These are phyloP conservation scores for Aspergillus clavatus DNA, from an alignment of 2,329 filamentous ascomycete genomes.

Conservation along the genomic window DNA sequence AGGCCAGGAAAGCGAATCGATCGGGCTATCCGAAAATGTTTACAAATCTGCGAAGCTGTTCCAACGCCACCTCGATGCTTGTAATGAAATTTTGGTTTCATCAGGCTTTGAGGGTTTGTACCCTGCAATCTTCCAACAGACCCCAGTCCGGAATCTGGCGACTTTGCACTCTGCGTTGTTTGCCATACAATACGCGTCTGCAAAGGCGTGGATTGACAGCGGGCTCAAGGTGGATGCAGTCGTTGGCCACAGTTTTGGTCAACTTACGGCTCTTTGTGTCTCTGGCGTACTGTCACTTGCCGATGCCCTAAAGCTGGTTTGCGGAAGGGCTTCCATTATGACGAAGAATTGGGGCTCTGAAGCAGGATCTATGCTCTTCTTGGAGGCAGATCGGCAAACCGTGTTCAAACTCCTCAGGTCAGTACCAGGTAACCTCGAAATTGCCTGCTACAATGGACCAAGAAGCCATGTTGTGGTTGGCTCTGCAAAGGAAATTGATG, in stretches of 20 bases:
- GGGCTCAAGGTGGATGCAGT: conserved; percentile 31
- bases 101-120: conserved; percentile 22
- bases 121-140: conserved; percentile 25
- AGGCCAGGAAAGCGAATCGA: conserved; percentile 31
- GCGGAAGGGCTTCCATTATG: conserved; percentile 29
- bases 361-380: conserved; percentile 29
- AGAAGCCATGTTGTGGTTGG: conserved; percentile 21
- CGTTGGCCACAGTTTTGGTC: conserved; percentile 38
- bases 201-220: conserved; percentile 35
- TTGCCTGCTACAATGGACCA: conserved; percentile 26
- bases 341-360: conserved; percentile 29
- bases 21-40: conserved; percentile 21
- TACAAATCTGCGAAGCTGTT: conserved; percentile 25
- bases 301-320: conserved; percentile 29
- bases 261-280: conserved; percentile 33
- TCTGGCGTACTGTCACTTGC: conserved; percentile 26
- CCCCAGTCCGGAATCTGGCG: conserved; percentile 8
- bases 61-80: conserved; percentile 31
- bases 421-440: conserved; percentile 8
- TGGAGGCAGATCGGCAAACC: conserved; percentile 25
- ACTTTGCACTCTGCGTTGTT: conserved; percentile 37
- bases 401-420: neutral
- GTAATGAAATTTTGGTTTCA: conserved; percentile 23
- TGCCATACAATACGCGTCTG: conserved; percentile 35
- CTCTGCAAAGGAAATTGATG: conserved; percentile 10